These are phyloP conservation scores for Peronospora tabacina DNA, from an alignment of 352 stramenopile genomes.

Conservation along the genomic window DNA sequence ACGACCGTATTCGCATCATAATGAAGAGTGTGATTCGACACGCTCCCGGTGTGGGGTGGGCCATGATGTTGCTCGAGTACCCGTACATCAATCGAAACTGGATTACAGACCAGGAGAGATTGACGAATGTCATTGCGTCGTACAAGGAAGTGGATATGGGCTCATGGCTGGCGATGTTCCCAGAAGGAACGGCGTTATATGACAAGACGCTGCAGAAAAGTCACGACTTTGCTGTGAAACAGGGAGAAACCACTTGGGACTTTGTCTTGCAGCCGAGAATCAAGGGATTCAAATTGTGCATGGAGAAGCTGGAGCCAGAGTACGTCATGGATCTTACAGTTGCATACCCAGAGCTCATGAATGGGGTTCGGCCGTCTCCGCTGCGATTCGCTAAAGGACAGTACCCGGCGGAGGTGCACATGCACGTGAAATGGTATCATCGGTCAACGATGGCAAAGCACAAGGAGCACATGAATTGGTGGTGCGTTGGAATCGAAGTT, in stretches of 20 bases:
- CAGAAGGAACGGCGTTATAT: constrained; percentile 67
- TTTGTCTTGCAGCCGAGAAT: constrained; percentile 66
- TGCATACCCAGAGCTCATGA: constrained; percentile 61
- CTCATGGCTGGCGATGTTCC: constrained; percentile 73
- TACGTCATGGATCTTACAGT: constrained; percentile 72
- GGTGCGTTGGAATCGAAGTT: constrained; percentile 19
- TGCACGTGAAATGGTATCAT: constrained; percentile 58
- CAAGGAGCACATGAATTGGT: constrained; percentile 45
- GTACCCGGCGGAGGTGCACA: constrained; percentile 62
- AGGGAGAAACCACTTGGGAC: constrained; percentile 39
- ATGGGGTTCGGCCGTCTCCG: constrained; percentile 63
- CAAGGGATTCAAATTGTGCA: constrained; percentile 61
- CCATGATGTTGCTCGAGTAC: constrained; percentile 61
- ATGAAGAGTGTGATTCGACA: constrained; percentile 65
- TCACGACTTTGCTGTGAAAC: constrained; percentile 47
- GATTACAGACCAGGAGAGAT: constrained; percentile 47
- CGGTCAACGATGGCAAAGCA: constrained; percentile 34
- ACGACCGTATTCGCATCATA: constrained; percentile 73
- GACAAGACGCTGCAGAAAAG: constrained; percentile 55
- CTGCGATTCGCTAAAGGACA: constrained; percentile 55
- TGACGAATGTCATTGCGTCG: constrained; percentile 39
- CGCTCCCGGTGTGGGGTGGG: constrained; percentile 55
- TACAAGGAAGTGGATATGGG: constrained; percentile 45
- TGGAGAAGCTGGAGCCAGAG: constrained; percentile 53
- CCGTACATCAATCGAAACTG: constrained; percentile 68